phyloP scores from a whole-genome alignment of 1,284 basidiomycete species.

The Marasmius fiardii region DNA sequence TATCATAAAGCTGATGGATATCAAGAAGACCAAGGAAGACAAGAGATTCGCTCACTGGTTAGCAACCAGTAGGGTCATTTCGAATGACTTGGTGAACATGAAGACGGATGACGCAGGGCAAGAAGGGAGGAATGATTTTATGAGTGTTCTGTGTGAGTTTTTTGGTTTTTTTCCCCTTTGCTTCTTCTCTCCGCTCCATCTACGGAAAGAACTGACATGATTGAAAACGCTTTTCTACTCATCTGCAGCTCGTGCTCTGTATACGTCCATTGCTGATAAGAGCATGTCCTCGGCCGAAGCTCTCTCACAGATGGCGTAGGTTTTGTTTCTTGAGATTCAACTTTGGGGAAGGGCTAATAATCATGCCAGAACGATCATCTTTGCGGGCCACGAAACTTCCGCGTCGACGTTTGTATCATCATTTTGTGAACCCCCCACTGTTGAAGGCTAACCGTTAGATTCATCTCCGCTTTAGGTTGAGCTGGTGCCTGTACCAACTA shows the following conservation, averaged over 20 bases:
- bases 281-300: neutral
- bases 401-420: neutral
- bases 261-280: neutral
- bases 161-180: too few species aligned
- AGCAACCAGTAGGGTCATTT: neutral
- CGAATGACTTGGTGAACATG: neutral
- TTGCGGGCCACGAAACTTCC: neutral
- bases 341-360: too few species aligned
- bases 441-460: neutral
- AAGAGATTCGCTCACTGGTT: neutral
- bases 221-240: neutral
- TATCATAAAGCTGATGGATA: neutral
- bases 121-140: neutral
- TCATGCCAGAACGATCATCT: constrained; percentile 1
- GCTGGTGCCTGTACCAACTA: constrained; percentile 16
- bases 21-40: neutral
- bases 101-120: neutral
- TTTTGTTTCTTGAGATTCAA: too few species aligned
- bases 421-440: neutral
- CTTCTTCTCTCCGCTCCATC: neutral
- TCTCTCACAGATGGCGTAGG: neutral
- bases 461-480: neutral
- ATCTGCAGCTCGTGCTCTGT: neutral
- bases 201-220: neutral
- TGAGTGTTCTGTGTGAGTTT: neutral